phyloP scores from a whole-genome alignment of 2,329 filamentous ascomycete genomes.

The Colletotrichum destructivum region DNA sequence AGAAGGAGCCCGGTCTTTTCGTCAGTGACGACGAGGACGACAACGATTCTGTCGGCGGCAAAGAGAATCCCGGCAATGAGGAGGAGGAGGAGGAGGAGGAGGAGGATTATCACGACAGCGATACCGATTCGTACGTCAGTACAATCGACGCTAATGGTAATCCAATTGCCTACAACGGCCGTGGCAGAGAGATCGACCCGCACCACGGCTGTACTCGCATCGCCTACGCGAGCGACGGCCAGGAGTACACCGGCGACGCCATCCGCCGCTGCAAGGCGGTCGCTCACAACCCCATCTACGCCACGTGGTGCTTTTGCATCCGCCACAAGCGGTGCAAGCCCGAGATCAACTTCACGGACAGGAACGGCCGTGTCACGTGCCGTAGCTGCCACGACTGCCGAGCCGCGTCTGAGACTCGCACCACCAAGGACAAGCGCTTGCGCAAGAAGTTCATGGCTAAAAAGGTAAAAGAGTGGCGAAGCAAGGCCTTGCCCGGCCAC shows the following conservation, averaged over 20 bases:
- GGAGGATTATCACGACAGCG: background rate
- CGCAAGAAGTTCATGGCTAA: background rate
- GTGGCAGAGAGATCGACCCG: background rate
- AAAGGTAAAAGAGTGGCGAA: background rate
- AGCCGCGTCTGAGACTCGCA: background rate
- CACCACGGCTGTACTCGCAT: background rate
- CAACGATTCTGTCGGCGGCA: too few species aligned
- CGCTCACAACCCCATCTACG: background rate
- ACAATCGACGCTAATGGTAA: background rate
- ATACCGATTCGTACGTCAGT: background rate
- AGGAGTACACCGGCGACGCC: background rate
- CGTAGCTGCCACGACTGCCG: background rate
- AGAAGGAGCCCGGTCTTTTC: background rate
- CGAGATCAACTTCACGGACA: background rate
- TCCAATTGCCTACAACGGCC: background rate
- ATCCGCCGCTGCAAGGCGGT: slow-evolving; percentile 17
- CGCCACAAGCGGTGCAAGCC: background rate
- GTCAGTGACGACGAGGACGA: background rate
- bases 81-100: background rate
- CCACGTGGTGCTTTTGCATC: background rate
- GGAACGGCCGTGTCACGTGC: background rate
- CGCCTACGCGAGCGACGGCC: background rate
- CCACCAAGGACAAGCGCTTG: background rate
- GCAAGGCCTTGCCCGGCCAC: background rate
- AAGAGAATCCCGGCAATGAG: background rate